These are phyloP conservation scores for Phoma sp. DNA, from an alignment of 2,329 filamentous ascomycete genomes.

Conservation along the genomic window DNA sequence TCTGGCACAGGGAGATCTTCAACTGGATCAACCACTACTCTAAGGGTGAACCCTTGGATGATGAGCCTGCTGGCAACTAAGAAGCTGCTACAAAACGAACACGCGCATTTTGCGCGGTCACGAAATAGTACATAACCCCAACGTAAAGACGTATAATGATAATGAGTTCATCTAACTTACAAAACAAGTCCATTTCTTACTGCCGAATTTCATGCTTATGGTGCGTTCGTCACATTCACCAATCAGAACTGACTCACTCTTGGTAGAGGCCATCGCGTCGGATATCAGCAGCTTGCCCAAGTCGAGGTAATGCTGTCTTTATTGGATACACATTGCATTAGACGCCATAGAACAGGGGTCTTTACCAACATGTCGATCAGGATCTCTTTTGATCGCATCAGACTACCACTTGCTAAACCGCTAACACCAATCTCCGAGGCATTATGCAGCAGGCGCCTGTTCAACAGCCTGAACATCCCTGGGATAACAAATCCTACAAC, in stretches of 20 bases:
- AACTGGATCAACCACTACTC: conserved; percentile 49
- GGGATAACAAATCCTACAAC: conserved; percentile 3
- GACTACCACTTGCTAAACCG: too few species aligned
- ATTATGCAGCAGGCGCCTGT: neutral
- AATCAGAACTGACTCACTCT: conserved; percentile 1
- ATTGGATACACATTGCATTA: neutral
- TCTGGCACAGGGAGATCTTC: conserved; percentile 75
- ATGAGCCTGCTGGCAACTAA: conserved; percentile 39
- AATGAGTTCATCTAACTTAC: conserved; percentile 7
- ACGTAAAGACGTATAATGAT: conserved; percentile 20
- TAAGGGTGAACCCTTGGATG: conserved; percentile 39
- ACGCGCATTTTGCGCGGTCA: conserved; percentile 3
- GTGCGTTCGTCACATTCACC: neutral
- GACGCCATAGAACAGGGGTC: neutral
- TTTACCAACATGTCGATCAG: neutral
- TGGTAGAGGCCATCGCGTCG: neutral
- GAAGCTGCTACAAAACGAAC: neutral
- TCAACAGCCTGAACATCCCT: neutral
- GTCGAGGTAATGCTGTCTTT: neutral
- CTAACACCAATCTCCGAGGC: neutral
- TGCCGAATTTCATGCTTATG: neutral
- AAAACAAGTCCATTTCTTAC: neutral
- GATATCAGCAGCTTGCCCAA: neutral
- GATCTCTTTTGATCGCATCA: neutral
- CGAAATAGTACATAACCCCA: conserved; percentile 9